Conservation (phyloP, 495 filamentous ascomycete genomes). For the Parachaetomium inaequale region DNA sequence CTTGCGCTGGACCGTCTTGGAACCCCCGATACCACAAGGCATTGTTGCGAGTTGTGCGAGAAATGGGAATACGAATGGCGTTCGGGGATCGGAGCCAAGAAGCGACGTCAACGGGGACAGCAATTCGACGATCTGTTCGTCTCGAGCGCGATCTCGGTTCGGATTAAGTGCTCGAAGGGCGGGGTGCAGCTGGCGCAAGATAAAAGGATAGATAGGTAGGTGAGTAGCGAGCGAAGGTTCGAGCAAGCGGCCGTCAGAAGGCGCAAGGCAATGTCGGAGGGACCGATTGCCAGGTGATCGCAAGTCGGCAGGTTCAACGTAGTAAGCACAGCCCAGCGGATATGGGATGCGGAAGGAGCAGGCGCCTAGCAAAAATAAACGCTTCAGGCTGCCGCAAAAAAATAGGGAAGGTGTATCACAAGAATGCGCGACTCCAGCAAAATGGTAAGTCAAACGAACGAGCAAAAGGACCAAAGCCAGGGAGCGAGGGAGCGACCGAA, state of each 20-base stretch:
- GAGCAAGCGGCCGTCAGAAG: not conserved
- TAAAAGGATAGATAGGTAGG: not conserved
- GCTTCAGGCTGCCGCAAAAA: not conserved
- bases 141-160: not conserved
- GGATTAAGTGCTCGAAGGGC: not conserved
- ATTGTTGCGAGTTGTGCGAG: constrained; percentile 36
- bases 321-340: not conserved
- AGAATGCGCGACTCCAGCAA: constrained; percentile 9
- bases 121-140: not conserved
- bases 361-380: not conserved
- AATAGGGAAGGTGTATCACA: constrained; percentile 11
- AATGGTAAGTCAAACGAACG: constrained; percentile 12
- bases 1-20: constrained; percentile 88
- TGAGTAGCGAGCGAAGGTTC: not conserved
- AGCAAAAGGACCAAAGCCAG: constrained; percentile 13
- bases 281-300: not conserved
- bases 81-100: not conserved
- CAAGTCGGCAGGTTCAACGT: not conserved
- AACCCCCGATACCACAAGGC: constrained; percentile 59
- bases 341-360: not conserved
- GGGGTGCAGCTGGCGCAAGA: not conserved
- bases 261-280: not conserved
- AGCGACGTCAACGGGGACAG: not conserved
- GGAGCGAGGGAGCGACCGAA: too few species aligned
- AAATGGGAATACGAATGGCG: not conserved